A percentile compares a stretch with the other conserved stretches of the same genome.
These are phyloP conservation scores for Ophiostoma novo-ulmi DNA, from an alignment of 2,329 filamentous ascomycete genomes.

Conservation along the genomic window DNA sequence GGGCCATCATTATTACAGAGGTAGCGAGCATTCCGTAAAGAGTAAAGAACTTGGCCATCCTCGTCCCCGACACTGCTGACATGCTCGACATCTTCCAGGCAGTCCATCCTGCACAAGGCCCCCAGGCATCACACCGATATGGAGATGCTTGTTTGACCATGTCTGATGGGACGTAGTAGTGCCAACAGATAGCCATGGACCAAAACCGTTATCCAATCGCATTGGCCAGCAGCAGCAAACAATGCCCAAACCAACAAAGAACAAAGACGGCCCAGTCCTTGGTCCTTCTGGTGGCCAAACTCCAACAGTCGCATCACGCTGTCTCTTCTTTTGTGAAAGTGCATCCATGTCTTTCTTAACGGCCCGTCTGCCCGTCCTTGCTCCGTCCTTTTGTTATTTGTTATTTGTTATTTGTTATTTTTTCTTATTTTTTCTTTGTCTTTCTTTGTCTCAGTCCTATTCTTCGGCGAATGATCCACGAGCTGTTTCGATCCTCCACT, in stretches of 20 bases:
- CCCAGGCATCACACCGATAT: constrained; percentile 4
- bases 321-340: background rate
- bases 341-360: background rate
- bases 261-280: background rate
- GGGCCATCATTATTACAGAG: background rate
- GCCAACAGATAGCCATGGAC: too few species aligned
- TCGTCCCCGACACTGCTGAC: background rate
- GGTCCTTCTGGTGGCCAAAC: background rate
- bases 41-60: background rate
- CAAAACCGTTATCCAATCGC: background rate
- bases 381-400: background rate
- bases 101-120: background rate
- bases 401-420: too few species aligned
- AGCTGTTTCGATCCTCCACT: constrained; percentile 5
- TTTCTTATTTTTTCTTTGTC: too few species aligned
- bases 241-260: background rate
- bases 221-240: background rate
- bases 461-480: background rate
- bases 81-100: background rate
- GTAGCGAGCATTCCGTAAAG: background rate
- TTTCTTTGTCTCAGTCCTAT: background rate
- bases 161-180: background rate
- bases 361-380: constrained; percentile 7
- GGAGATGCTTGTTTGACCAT: background rate
- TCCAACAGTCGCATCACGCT: background rate